These are phyloP conservation scores for Dicorynia guianensis DNA, from an alignment of 306 rosid genomes.

Conservation along the genomic window DNA sequence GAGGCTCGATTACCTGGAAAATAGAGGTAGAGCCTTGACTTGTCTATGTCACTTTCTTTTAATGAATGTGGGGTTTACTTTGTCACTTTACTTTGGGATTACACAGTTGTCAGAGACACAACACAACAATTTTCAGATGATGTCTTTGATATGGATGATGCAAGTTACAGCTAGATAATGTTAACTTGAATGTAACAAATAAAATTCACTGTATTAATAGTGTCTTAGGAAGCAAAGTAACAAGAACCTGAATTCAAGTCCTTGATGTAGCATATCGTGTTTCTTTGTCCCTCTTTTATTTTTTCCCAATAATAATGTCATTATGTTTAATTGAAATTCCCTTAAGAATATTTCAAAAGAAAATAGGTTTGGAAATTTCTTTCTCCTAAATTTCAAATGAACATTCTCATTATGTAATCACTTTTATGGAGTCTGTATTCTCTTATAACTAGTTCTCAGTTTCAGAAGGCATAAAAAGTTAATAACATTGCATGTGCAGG, in stretches of 20 bases:
- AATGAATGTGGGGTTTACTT: conserved; percentile 11
- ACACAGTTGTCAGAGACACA: conserved; percentile 11
- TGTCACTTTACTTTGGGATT: conserved; percentile 18
- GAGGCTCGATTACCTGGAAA: conserved; percentile 74
- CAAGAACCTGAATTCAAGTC: background rate
- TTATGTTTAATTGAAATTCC: background rate
- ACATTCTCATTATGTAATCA: background rate
- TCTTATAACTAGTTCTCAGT: background rate
- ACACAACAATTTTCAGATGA: background rate
- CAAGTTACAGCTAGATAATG: background rate
- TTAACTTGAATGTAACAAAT: background rate
- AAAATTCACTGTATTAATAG: background rate
- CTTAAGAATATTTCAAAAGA: background rate
- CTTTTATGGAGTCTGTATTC: background rate
- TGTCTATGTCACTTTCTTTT: conserved; percentile 22
- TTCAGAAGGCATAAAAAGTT: background rate
- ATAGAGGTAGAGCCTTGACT: conserved; percentile 69
- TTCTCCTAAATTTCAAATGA: no score
- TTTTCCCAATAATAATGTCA: background rate
- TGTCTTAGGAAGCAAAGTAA: background rate
- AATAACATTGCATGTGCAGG: no score
- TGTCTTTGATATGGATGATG: background rate
- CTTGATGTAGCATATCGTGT: background rate
- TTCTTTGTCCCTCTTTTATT: background rate
- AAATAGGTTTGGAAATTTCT: background rate